Evolutionary conservation across 345 rosid genomes (phyloP).

Genomic region (Aquilaria malaccensis): DNA sequence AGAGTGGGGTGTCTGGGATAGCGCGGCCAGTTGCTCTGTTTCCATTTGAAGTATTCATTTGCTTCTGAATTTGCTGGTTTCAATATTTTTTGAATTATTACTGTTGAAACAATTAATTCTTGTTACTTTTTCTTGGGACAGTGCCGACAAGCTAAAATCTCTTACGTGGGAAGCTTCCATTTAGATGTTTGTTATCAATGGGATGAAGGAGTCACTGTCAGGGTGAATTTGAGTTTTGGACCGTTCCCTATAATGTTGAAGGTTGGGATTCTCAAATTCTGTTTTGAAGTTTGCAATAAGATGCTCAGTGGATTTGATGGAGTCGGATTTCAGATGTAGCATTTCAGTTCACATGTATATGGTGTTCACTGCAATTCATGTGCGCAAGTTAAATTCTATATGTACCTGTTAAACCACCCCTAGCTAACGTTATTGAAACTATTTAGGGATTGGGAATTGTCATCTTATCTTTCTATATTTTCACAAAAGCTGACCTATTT

Average conservation of each 20-base stretch:
- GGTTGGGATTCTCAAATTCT: slow-evolving; percentile 35
- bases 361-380: no score
- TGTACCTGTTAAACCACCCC: neutral
- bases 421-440: neutral
- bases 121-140: slow-evolving; percentile 20
- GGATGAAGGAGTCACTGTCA: slow-evolving; percentile 30
- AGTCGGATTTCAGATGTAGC: no score
- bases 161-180: slow-evolving; percentile 63
- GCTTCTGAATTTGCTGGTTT: neutral
- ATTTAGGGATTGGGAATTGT: neutral
- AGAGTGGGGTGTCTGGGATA: slow-evolving; percentile 36
- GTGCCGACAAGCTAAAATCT: slow-evolving; percentile 85
- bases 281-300: neutral
- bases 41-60: slow-evolving; percentile 64
- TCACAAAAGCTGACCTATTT: no score
- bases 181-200: slow-evolving; percentile 56
- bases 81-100: neutral
- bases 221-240: slow-evolving; percentile 67
- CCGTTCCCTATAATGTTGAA: slow-evolving; percentile 82
- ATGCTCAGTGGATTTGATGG: neutral
- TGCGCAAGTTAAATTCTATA: neutral
- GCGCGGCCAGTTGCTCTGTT: slow-evolving; percentile 31
- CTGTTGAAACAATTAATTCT: slow-evolving; percentile 3
- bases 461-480: neutral
- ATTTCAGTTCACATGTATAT: no score